Evolutionary conservation across 2,329 filamentous ascomycete genomes (phyloP).

Genomic region (Plectosphaerella plurivora): DNA sequence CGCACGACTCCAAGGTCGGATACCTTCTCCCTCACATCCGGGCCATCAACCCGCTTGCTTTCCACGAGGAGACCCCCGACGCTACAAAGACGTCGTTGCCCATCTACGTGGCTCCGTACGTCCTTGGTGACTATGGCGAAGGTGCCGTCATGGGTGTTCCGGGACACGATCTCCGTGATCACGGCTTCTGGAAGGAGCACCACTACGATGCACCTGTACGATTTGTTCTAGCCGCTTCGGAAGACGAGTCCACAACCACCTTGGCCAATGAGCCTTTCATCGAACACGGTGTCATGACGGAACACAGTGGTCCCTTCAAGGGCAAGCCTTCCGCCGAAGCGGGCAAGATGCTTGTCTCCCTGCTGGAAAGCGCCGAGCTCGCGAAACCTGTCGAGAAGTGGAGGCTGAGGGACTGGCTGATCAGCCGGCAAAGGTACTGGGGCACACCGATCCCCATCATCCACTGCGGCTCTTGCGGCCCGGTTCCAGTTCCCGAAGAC

Average conservation of each 20-base stretch:
- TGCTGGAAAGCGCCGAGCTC: constrained; percentile 50
- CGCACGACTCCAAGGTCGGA: constrained; percentile 58
- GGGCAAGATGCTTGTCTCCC: constrained; percentile 53
- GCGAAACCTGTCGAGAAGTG: constrained; percentile 66
- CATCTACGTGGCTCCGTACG: constrained; percentile 79
- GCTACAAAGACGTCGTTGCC: constrained; percentile 57
- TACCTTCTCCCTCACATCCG: constrained; percentile 60
- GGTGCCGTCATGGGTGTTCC: constrained; percentile 92
- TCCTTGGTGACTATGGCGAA: constrained; percentile 79
- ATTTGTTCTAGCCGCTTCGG: constrained; percentile 54
- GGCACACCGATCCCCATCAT: constrained; percentile 86
- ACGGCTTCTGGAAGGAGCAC: constrained; percentile 76
- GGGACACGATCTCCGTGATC: constrained; percentile 74
- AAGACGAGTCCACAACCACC: constrained; percentile 40
- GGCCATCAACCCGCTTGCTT: constrained; percentile 62
- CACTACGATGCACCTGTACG: constrained; percentile 54
- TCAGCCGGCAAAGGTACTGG: constrained; percentile 92
- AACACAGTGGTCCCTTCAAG: constrained; percentile 59
- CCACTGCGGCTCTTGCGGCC: constrained; percentile 72
- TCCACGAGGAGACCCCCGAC: constrained; percentile 45
- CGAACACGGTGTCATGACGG: constrained; percentile 63
- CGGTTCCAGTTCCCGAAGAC: constrained; percentile 71
- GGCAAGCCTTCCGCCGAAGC: constrained; percentile 61
- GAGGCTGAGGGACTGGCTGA: constrained; percentile 83
- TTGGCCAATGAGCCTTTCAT: constrained; percentile 52